Evolutionary conservation across 352 stramenopile genomes (phyloP), one percentile per base, ranked within the genome.

Genomic region (Phytophthora pisi): DNA sequence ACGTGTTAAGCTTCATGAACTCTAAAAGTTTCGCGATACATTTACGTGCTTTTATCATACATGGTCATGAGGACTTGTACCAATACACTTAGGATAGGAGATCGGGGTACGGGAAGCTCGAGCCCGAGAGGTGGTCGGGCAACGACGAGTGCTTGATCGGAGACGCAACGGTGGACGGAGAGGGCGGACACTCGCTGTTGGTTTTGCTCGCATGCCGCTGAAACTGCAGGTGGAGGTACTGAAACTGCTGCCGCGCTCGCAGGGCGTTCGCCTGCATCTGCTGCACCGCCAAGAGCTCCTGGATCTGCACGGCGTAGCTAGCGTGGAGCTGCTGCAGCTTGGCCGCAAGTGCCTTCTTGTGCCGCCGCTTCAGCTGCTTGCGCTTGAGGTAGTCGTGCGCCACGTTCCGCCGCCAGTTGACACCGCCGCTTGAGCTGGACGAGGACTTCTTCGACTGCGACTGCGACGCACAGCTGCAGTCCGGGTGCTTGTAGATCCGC

Each of bases 351-450:
- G 84, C 81, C 55, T 91, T 89, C 59, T 90, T 92, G 30, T 90
- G 76, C 0, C 84, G 83, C 38, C 83, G 81, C 55, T 91, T 89
- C 50, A 93, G 74, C 47, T 94, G 81, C 55, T 92, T 91, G 62
- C 76, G 77, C 60, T 86, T 86, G 49, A 72, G 66, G 31, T 83
- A 91, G 45, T 89, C 72, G 51, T 74, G 70, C 28, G 70, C 75
- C 15, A 89, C 74, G 30, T 57, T 65, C 34, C 78, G 84, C 30
- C 77, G 77, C 79, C 82, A 94, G 70, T 89, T 88, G 20, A 73
- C 58, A 46, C 38, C 38, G 9, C 57, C 57, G 9, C 4, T 23
- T 4, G 43, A 49, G 5, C 40, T 51, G 18, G 54, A 61, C 15
- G 51, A 74, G 2, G 62, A 62, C 34, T 68, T 81, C 55, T 77